These are phyloP conservation scores for Yamadazyma phyllophila DNA, from an alignment of 805 yeast genomes.

Conservation along the genomic window DNA sequence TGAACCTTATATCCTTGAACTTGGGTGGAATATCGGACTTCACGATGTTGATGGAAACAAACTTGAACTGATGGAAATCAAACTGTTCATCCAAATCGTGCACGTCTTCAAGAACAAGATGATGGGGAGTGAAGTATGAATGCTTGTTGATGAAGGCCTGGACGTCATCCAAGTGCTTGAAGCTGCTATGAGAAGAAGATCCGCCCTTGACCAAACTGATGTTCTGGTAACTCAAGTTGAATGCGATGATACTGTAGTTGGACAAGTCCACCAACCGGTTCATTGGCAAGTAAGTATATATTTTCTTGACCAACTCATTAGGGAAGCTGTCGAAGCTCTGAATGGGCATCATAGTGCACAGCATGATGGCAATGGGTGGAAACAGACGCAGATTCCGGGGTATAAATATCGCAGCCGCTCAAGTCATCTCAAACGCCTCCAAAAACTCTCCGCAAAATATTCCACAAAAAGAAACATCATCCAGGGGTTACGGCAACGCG, in stretches of 20 bases:
- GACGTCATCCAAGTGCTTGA: neutral
- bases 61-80: slow-evolving; percentile 8
- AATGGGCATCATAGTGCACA: neutral
- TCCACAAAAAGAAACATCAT: neutral
- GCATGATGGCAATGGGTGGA: neutral
- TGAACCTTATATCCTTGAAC: neutral
- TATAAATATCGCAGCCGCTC: neutral
- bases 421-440: neutral
- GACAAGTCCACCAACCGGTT: neutral
- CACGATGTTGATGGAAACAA: slow-evolving; percentile 2
- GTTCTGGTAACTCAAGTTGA: slow-evolving; percentile 1
- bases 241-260: neutral
- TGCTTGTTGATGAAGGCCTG: slow-evolving; percentile 1
- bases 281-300: slow-evolving; percentile 2
- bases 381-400: neutral
- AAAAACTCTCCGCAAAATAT: neutral
- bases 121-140: slow-evolving; percentile 4
- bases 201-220: neutral
- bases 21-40: neutral
- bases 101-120: slow-evolving; percentile 2
- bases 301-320: slow-evolving; percentile 2
- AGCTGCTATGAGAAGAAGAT: neutral
- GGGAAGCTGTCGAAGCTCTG: neutral
- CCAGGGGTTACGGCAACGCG: neutral
- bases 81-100: neutral